Percentiles rank a stretch among this genome's conserved stretches.
phyloP scores from a whole-genome alignment of 225 moss, liverwort and hornwort species.

The Anthoceros angustus region DNA sequence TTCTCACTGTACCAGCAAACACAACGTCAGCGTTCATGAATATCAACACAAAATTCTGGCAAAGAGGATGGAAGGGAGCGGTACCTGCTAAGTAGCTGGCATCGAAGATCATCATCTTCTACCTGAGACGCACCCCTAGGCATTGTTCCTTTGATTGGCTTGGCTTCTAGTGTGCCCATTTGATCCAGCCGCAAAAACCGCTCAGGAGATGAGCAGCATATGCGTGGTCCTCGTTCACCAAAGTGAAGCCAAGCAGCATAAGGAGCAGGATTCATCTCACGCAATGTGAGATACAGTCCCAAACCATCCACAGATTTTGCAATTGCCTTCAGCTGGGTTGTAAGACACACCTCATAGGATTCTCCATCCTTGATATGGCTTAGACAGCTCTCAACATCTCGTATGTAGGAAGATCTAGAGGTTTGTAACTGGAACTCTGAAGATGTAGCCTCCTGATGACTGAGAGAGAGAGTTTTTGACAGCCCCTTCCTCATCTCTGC shows the following conservation, averaged over 20 bases:
- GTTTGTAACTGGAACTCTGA: constrained; percentile 64
- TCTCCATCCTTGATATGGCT: constrained; percentile 74
- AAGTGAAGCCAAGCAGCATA: constrained; percentile 96
- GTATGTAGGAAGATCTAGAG: constrained; percentile 58
- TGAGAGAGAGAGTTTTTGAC: constrained; percentile 24
- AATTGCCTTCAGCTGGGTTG: constrained; percentile 67
- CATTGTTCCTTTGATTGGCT: constrained; percentile 98
- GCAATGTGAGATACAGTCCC: constrained; percentile 70
- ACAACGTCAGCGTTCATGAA: neutral
- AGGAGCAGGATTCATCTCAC: constrained; percentile 89
- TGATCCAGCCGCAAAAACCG: constrained; percentile 76
- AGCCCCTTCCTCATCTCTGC: constrained; percentile 40
- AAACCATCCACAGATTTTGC: constrained; percentile 37
- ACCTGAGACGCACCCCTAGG: constrained; percentile 59
- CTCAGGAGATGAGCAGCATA: constrained; percentile 96
- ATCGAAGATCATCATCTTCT: constrained; percentile 70
- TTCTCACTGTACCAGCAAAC: constrained; percentile 48
- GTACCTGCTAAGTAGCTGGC: constrained; percentile 68
- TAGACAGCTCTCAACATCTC: constrained; percentile 63
- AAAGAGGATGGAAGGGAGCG: neutral
- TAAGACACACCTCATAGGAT: constrained; percentile 88
- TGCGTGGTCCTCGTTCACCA: constrained; percentile 70
- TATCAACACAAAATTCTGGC: neutral
- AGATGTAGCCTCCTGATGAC: constrained; percentile 28
- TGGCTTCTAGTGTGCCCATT: constrained; percentile 69